Conservation (phyloP, 1,284 basidiomycete genomes). For the Ustilago lituana region DNA sequence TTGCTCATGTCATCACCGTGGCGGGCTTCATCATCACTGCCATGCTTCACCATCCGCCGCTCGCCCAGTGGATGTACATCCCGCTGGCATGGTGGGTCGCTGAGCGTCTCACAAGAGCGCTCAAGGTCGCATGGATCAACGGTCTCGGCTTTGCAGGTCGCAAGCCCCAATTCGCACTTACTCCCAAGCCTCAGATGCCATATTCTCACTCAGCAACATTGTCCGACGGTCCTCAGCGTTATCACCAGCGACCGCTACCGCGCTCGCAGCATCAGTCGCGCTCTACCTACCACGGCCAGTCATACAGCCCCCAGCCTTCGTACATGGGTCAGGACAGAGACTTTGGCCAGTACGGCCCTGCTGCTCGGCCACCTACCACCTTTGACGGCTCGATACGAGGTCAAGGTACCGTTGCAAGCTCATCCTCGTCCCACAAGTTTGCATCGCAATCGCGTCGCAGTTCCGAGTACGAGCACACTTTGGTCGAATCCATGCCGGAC, state of each 20-base stretch:
- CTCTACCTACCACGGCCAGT: slow-evolving; percentile 1
- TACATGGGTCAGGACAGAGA: slow-evolving; percentile 5
- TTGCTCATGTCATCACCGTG: slow-evolving; percentile 73
- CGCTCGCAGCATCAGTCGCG: slow-evolving; percentile 8
- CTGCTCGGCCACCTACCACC: slow-evolving; percentile 8
- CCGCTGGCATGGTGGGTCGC: slow-evolving; percentile 73
- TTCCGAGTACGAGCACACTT: slow-evolving; percentile 41
- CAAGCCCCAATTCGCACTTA: slow-evolving; percentile 52
- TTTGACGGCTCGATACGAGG: slow-evolving; percentile 22
- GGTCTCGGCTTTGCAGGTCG: slow-evolving; percentile 68
- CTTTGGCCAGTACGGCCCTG: not conserved
- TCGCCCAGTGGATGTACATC: slow-evolving; percentile 70
- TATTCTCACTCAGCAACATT: slow-evolving; percentile 12
- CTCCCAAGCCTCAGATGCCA: slow-evolving; percentile 28
- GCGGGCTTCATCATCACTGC: slow-evolving; percentile 65
- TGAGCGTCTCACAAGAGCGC: slow-evolving; percentile 71
- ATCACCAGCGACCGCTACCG: slow-evolving; percentile 9
- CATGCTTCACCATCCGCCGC: slow-evolving; percentile 69
- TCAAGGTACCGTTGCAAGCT: slow-evolving; percentile 30
- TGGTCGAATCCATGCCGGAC: slow-evolving; percentile 27
- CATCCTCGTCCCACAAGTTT: slow-evolving; percentile 30
- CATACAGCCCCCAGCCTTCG: slow-evolving; percentile 7
- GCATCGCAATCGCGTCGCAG: slow-evolving; percentile 15
- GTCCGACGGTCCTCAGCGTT: slow-evolving; percentile 16
- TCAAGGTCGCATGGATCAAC: slow-evolving; percentile 76